Evolutionary conservation across 306 rosid genomes (phyloP).

Genomic region (Corylus heterophylla): DNA sequence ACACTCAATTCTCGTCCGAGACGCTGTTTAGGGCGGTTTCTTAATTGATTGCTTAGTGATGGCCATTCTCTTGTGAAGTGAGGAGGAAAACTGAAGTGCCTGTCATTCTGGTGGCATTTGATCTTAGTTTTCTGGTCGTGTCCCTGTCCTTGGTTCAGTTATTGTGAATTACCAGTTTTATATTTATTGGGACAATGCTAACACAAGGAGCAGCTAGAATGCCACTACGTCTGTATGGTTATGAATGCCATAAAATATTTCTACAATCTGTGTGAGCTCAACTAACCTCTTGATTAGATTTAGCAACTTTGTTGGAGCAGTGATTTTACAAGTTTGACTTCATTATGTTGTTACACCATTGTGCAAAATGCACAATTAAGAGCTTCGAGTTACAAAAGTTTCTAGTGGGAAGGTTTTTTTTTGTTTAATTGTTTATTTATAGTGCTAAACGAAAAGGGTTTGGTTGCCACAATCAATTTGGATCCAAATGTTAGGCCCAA

Average conservation of each 20-base stretch:
- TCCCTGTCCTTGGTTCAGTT: not conserved
- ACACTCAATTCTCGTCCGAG: slow-evolving; percentile 6
- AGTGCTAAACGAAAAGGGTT: too few relatives aligned
- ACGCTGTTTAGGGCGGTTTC: slow-evolving; percentile 15
- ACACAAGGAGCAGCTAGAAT: not conserved
- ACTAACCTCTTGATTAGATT: not conserved
- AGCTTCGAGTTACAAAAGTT: not conserved
- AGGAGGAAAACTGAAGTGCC: not conserved
- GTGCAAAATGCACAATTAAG: not conserved
- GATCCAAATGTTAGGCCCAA: too few relatives aligned
- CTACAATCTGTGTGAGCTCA: not conserved
- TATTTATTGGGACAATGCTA: not conserved
- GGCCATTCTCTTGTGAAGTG: slow-evolving; percentile 16
- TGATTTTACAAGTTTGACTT: not conserved
- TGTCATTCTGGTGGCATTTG: not conserved
- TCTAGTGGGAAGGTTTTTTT: not conserved
- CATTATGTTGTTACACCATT: not conserved
- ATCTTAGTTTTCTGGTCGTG: not conserved
- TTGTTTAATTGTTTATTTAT: too few relatives aligned
- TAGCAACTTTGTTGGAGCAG: not conserved
- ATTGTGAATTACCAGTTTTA: not conserved
- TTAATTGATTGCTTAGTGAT: slow-evolving; percentile 18
- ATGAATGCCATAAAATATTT: not conserved
- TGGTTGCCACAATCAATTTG: too few relatives aligned
- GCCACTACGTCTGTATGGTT: not conserved